Evolutionary conservation across 176 grass and related monocot genomes (phyloP).

Genomic region (Dactylis glomerata): DNA sequence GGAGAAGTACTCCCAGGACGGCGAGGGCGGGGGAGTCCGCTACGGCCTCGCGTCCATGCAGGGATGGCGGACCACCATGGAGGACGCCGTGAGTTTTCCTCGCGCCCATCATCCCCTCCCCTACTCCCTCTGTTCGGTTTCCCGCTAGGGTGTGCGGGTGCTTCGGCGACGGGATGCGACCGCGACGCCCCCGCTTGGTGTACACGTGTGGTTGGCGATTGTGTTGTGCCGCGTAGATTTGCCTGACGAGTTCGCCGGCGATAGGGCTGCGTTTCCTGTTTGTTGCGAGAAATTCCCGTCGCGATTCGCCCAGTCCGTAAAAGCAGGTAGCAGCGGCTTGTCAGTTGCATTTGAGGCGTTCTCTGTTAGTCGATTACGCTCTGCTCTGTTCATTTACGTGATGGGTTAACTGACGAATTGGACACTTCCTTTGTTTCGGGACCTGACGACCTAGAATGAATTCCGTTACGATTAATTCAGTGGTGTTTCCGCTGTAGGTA

Average conservation of each 20-base stretch:
- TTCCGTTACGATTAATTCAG: background rate
- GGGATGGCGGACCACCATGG: slow-evolving; percentile 95
- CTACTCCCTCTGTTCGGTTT: background rate
- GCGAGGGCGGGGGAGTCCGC: slow-evolving; percentile 51
- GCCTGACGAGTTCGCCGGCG: background rate
- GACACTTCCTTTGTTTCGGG: background rate
- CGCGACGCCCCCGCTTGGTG: too few relatives aligned
- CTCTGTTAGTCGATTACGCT: background rate
- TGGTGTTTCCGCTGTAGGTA: background rate
- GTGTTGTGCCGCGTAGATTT: background rate
- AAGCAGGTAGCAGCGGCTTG: background rate
- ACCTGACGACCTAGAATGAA: background rate
- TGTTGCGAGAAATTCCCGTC: background rate
- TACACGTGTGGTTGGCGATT: background rate
- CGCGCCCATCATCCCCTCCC: background rate
- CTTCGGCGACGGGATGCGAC: too few relatives aligned
- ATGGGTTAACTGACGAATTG: background rate
- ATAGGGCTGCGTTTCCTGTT: background rate
- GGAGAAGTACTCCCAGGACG: slow-evolving; percentile 68
- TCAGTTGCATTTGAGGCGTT: background rate
- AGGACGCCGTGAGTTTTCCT: slow-evolving; percentile 65
- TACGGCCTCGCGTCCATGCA: slow-evolving; percentile 94
- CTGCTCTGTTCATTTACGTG: background rate
- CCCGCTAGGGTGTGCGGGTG: too few relatives aligned
- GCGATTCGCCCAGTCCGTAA: background rate